These are phyloP conservation scores for Phytophthora foliorum DNA, from an alignment of 352 stramenopile species.

Conservation along the genomic window DNA sequence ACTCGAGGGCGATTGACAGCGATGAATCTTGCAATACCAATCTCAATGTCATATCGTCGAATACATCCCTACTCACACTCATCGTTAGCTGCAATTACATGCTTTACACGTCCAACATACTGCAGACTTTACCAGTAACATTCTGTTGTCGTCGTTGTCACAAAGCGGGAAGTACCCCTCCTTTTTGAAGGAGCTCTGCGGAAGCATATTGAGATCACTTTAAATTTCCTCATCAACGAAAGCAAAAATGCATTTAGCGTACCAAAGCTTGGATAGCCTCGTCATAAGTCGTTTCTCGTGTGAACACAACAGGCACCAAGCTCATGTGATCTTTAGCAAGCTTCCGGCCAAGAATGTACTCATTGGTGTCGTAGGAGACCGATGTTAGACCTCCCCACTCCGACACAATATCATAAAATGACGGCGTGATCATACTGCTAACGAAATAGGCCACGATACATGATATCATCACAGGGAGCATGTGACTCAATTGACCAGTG, in stretches of 20 bases:
- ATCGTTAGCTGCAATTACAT: constrained; percentile 1
- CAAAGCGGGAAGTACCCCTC: constrained; percentile 86
- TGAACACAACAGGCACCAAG: constrained; percentile 67
- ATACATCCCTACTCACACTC: constrained; percentile 56
- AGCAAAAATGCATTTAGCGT: constrained; percentile 46
- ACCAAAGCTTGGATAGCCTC: constrained; percentile 77
- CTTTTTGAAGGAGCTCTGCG: constrained; percentile 67
- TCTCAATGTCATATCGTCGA: constrained; percentile 77
- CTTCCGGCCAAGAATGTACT: constrained; percentile 79
- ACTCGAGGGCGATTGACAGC: constrained; percentile 72
- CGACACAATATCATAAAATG: constrained; percentile 88
- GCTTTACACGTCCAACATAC: background rate
- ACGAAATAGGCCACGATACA: constrained; percentile 90
- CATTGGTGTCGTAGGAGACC: constrained; percentile 86
- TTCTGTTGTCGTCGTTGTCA: constrained; percentile 55
- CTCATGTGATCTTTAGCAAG: constrained; percentile 77
- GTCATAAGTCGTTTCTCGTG: constrained; percentile 78
- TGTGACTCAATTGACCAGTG: constrained; percentile 85
- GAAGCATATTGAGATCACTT: background rate
- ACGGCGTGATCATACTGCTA: constrained; percentile 77
- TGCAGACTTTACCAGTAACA: constrained; percentile 51
- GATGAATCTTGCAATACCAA: constrained; percentile 80
- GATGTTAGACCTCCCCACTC: constrained; percentile 79
- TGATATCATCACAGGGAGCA: constrained; percentile 87
- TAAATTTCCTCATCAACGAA: background rate